Conservation (phyloP, 176 grass and related monocot genomes). For the Triticum timopheevii region DNA sequence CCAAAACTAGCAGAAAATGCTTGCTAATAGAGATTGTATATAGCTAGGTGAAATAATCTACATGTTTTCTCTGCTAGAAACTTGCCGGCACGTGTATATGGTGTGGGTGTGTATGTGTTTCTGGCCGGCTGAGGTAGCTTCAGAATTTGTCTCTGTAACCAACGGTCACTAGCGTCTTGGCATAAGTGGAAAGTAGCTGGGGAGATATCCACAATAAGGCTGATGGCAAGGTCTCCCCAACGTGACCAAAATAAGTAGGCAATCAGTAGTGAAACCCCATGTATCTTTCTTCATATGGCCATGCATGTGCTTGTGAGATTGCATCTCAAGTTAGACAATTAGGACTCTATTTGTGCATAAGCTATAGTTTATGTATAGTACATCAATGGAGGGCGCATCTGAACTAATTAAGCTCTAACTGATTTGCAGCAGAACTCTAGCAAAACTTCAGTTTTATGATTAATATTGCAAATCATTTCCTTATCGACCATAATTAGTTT, state of each 20-base stretch:
- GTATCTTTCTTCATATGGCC: conserved; percentile 21
- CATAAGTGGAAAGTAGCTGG: conserved; percentile 6
- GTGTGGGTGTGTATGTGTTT: neutral
- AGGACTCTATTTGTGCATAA: neutral
- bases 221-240: conserved; percentile 21
- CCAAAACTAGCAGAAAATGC: conserved; percentile 36
- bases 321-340: neutral
- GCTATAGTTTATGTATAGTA: too few species aligned
- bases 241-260: neutral
- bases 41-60: neutral
- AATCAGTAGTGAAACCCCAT: neutral
- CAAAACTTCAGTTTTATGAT: neutral
- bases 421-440: neutral
- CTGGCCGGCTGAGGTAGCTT: neutral
- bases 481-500: neutral
- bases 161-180: neutral
- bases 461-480: neutral
- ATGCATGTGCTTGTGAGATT: neutral
- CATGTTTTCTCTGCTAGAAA: conserved; percentile 22
- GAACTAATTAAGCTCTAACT: too few species aligned
- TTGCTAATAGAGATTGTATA: neutral
- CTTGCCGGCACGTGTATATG: conserved; percentile 2
- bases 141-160: neutral
- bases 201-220: neutral
- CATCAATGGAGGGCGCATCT: too few species aligned